A percentile compares a stretch with the other conserved stretches of the same genome.
phyloP scores from a whole-genome alignment of 1,284 basidiomycete species.

The Blastosporella zonata region DNA sequence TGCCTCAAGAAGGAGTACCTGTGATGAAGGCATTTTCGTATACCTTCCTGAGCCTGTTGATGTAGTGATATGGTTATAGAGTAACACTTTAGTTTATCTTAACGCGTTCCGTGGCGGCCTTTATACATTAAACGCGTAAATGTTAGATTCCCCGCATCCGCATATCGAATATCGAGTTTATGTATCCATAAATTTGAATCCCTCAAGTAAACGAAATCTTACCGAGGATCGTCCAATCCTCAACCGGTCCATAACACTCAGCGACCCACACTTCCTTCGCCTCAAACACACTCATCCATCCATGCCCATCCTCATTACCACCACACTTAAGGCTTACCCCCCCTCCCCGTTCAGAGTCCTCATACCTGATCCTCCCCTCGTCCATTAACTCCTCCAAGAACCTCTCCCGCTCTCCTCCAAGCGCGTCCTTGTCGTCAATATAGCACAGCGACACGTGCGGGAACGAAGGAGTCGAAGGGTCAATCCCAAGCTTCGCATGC shows the following conservation, averaged over 20 bases:
- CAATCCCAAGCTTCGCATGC: constrained; percentile 38
- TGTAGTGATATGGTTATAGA: too few relatives aligned
- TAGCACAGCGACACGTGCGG: constrained; percentile 74
- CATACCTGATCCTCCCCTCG: constrained; percentile 30
- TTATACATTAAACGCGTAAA: too few relatives aligned
- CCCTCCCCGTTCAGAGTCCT: constrained; percentile 14
- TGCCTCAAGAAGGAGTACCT: constrained; percentile 28
- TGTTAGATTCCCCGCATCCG: too few relatives aligned
- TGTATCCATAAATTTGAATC: too few relatives aligned
- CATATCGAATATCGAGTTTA: too few relatives aligned
- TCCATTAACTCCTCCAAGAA: constrained; percentile 37
- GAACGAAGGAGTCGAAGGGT: constrained; percentile 49
- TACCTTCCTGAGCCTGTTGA: too few relatives aligned
- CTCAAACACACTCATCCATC: constrained; percentile 42
- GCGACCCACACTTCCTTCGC: constrained; percentile 61
- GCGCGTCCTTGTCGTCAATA: constrained; percentile 56
- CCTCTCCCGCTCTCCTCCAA: constrained; percentile 34
- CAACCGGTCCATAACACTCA: constrained; percentile 60
- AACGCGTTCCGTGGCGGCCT: too few relatives aligned
- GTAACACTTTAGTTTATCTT: too few relatives aligned
- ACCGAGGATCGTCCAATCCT: constrained; percentile 53
- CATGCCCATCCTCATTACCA: constrained; percentile 23
- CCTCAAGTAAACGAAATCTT: background rate
- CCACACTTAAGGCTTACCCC: constrained; percentile 33
- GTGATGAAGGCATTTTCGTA: background rate